Conservation (phyloP, 805 yeast species). For the Saccharomycopsis olivae region DNA sequence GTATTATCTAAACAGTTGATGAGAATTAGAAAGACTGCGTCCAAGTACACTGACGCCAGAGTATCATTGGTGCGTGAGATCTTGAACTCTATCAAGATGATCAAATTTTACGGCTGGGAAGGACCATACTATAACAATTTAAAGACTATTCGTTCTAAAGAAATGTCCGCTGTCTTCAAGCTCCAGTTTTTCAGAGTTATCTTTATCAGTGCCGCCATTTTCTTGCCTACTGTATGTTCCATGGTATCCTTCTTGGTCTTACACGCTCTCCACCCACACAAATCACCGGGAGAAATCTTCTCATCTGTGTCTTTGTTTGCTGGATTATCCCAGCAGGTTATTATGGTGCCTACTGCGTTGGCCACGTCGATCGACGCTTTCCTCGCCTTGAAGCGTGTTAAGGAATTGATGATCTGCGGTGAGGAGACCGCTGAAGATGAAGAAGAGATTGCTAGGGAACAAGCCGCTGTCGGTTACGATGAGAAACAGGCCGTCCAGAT, state of each 20-base stretch:
- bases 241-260: conserved; percentile 39
- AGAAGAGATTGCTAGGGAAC: conserved; percentile 19
- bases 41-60: conserved; percentile 52
- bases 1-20: conserved; percentile 33
- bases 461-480: conserved; percentile 10
- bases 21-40: conserved; percentile 41
- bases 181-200: conserved; percentile 54
- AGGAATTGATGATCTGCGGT: conserved; percentile 38
- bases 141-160: conserved; percentile 41
- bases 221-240: conserved; percentile 44
- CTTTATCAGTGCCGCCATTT: conserved; percentile 39
- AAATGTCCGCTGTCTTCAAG: conserved; percentile 43
- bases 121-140: conserved; percentile 52
- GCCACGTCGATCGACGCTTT: conserved; percentile 60
- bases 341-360: conserved; percentile 62
- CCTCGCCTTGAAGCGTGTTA: conserved; percentile 49
- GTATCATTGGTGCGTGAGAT: conserved; percentile 53
- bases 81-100: conserved; percentile 50
- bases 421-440: conserved; percentile 31
- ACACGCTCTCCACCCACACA: conserved; percentile 28
- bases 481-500: conserved; percentile 36
- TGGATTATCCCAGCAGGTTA: conserved; percentile 48
- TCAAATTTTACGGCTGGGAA: conserved; percentile 85
- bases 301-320: conserved; percentile 62
- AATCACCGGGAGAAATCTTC: conserved; percentile 53